A percentile compares a stretch with the other conserved stretches of the same genome.
Evolutionary conservation across 164 flowering plant species (phyloP).

Genomic region (Kalanchoe fedtschenkoi): DNA sequence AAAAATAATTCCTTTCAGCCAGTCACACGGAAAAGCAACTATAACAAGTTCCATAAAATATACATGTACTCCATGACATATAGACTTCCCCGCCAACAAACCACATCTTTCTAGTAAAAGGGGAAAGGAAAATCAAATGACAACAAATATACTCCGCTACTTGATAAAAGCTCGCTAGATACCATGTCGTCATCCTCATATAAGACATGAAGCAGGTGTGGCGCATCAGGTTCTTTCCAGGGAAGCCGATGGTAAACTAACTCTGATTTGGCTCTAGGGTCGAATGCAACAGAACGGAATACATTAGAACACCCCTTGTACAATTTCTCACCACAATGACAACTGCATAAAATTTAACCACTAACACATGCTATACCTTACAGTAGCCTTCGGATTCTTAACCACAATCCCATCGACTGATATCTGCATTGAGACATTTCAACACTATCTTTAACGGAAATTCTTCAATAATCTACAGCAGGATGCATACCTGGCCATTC

Average conservation of each 20-base stretch:
- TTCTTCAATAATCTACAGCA: background rate
- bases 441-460: background rate
- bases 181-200: slow-evolving; percentile 71
- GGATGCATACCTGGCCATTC: slow-evolving; percentile 60
- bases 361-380: slow-evolving; percentile 36
- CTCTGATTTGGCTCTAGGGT: slow-evolving; percentile 41
- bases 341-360: background rate
- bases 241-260: slow-evolving; percentile 72
- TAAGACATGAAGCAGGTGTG: slow-evolving; percentile 46
- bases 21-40: background rate
- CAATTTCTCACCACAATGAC: background rate
- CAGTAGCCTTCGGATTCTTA: slow-evolving; percentile 38
- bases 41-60: background rate
- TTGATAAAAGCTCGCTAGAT: slow-evolving; percentile 4
- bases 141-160: background rate
- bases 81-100: background rate
- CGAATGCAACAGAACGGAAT: slow-evolving; percentile 6
- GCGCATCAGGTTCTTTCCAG: slow-evolving; percentile 91
- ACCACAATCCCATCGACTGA: slow-evolving; percentile 50
- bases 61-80: background rate
- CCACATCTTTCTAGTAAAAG: background rate
- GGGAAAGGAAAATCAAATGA: background rate
- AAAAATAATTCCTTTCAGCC: background rate
- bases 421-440: slow-evolving; percentile 39
- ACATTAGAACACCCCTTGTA: background rate